phyloP scores from a whole-genome alignment of 2,329 filamentous ascomycete species.

The Aspergillus udagawae region DNA sequence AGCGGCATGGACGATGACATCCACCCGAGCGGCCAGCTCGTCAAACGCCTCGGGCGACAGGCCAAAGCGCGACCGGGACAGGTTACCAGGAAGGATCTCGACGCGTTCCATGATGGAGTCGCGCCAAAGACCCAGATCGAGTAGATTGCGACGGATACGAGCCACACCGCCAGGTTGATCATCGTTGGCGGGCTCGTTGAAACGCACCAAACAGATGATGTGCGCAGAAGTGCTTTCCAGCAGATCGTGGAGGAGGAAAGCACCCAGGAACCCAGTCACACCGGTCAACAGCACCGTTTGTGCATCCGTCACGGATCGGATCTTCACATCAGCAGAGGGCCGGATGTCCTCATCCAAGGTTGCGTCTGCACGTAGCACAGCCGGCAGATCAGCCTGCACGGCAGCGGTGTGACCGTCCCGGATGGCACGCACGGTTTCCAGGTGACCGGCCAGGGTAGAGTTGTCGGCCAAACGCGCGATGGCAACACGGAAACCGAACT shows the following conservation, averaged over 20 bases:
- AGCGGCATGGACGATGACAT: conserved; percentile 73
- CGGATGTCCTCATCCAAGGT: conserved; percentile 67
- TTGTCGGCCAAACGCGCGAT: conserved; percentile 67
- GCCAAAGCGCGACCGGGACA: conserved; percentile 65
- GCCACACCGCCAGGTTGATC: conserved; percentile 65
- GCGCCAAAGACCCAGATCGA: conserved; percentile 74
- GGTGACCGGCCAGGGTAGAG: conserved; percentile 67
- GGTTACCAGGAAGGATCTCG: conserved; percentile 69
- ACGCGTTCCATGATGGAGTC: conserved; percentile 75
- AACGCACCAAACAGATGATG: conserved; percentile 70
- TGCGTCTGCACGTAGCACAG: conserved; percentile 64
- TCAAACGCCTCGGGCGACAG: conserved; percentile 63
- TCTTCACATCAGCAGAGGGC: conserved; percentile 44
- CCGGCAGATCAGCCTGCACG: conserved; percentile 70
- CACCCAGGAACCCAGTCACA: conserved; percentile 71
- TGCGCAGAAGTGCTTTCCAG: conserved; percentile 65
- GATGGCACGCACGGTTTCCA: conserved; percentile 66
- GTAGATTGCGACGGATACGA: conserved; percentile 67
- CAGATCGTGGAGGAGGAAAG: conserved; percentile 67
- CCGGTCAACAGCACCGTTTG: conserved; percentile 69
- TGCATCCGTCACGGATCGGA: conserved; percentile 60
- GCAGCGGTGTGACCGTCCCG: conserved; percentile 70
- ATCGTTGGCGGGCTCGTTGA: conserved; percentile 62
- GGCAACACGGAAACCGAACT: conserved; percentile 70
- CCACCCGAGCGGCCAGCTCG: conserved; percentile 59